phyloP scores from a whole-genome alignment of 257 asterid genomes.

The Gentiana dahurica region DNA sequence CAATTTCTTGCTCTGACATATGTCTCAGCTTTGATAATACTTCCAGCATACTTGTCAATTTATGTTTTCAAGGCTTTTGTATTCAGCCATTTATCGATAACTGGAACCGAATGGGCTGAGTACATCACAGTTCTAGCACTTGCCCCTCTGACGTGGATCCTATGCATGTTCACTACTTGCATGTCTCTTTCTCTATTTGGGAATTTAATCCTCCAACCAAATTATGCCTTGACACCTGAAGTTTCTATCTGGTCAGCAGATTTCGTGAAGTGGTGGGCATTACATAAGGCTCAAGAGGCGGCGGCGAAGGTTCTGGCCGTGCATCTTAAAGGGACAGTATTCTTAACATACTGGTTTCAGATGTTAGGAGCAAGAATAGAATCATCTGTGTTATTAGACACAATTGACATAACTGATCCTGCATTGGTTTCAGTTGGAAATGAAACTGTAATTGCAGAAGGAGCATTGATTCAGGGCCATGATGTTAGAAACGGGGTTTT shows the following conservation, averaged over 20 bases:
- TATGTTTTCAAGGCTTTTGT: conserved; percentile 31
- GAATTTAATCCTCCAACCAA: conserved; percentile 62
- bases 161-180: conserved; percentile 56
- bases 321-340: conserved; percentile 65
- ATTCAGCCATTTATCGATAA: conserved; percentile 13
- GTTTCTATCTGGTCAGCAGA: conserved; percentile 49
- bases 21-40: conserved; percentile 34
- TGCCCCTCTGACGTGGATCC: conserved; percentile 61
- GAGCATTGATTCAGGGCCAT: conserved; percentile 59
- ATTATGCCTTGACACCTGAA: conserved; percentile 42
- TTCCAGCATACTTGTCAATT: conserved; percentile 49
- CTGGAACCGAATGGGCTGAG: conserved; percentile 25
- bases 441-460: conserved; percentile 54
- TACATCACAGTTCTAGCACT: conserved; percentile 32
- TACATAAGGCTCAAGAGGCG: conserved; percentile 62
- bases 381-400: conserved; percentile 52
- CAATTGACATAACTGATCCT: conserved; percentile 60
- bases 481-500: conserved; percentile 50
- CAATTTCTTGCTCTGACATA: conserved; percentile 53
- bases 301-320: conserved; percentile 57
- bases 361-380: conserved; percentile 63
- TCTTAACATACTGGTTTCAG: conserved; percentile 59
- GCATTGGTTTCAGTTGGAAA: conserved; percentile 59
- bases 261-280: conserved; percentile 73
- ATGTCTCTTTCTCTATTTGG: conserved; percentile 43